Evolutionary conservation across 129 eudicot species (phyloP), one percentile per base, ranked within the genome.

Genomic region (Centaurea solstitialis): DNA sequence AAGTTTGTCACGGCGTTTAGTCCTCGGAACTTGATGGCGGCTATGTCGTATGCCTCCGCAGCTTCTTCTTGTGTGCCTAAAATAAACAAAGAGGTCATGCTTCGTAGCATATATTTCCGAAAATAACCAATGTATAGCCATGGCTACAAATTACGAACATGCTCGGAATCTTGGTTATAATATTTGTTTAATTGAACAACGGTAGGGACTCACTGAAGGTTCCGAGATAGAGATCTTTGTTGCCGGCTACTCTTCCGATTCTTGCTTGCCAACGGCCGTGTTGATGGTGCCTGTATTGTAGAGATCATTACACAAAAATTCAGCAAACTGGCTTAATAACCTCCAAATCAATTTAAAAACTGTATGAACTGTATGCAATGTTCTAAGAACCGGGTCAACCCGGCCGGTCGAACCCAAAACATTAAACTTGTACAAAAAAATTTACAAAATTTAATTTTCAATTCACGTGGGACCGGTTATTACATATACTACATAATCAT

Each of bases 211-310:
- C 37, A 94, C 98, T 88, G 79, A 94, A 94, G 5, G 98, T 94
- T 86, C 98, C 98, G 18, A 94, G 97, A 71, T 94, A 94, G 24
- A 94, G 93, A 83, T 94, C 98, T 83, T 94, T 94, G 86, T 94
- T 94, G 7, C 98, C 98, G 0, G 98, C 97, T 18, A 94, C 98
- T 79, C 98, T 87, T 47, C 98, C 98, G 5, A 94, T 94, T 81
- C 98, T 85, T 80, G 98, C 98, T 85, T 94, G 98, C 97, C 97
- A 91, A 23, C 98, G 88, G 6, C 98, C 97, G 28, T 91, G 97
- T 76, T 91, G 98, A 87, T 91, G 97, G 79, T 91, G 98, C 87
- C 98, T 91, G 67, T 33, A 37, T 79, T 24, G 39, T 9, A 22
- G 26, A 64, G 30, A 62, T 43, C 28, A 10, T 62, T 62, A n/a